These are phyloP conservation scores for Zygosaccharomyces sapae DNA, from an alignment of 1,139 yeast species.

Conservation along the genomic window DNA sequence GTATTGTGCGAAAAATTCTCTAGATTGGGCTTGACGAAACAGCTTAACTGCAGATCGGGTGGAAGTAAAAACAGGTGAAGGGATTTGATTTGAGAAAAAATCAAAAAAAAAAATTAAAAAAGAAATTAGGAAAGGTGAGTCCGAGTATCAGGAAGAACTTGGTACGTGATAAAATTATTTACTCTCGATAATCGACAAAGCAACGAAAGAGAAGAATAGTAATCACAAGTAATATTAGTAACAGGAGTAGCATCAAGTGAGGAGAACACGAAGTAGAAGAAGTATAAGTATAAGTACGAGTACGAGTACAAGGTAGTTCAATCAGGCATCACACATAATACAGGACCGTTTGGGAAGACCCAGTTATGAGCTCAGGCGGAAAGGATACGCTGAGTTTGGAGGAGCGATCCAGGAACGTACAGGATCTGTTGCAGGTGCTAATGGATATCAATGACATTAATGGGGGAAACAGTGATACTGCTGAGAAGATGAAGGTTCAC, in stretches of 20 bases:
- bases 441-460: slow-evolving; percentile 36
- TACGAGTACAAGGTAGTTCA: not conserved
- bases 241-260: not conserved
- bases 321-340: not conserved
- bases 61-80: not conserved
- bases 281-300: not conserved
- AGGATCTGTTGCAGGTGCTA: slow-evolving; percentile 34
- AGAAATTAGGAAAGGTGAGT: too few species aligned
- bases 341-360: not conserved
- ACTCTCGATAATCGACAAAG: not conserved
- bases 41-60: not conserved
- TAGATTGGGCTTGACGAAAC: not conserved
- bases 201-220: not conserved
- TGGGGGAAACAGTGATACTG: slow-evolving; percentile 34
- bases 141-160: not conserved
- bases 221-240: not conserved
- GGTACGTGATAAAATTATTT: not conserved
- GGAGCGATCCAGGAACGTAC: slow-evolving; percentile 35
- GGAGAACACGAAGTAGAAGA: not conserved
- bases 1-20: not conserved
- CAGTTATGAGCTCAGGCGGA: slow-evolving; percentile 25
- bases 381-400: slow-evolving; percentile 32
- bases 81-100: not conserved
- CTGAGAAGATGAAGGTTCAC: slow-evolving; percentile 36
- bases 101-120: not conserved